Evolutionary conservation across 2,329 filamentous ascomycete species (phyloP).

Genomic region (Graphilbum sp.): DNA sequence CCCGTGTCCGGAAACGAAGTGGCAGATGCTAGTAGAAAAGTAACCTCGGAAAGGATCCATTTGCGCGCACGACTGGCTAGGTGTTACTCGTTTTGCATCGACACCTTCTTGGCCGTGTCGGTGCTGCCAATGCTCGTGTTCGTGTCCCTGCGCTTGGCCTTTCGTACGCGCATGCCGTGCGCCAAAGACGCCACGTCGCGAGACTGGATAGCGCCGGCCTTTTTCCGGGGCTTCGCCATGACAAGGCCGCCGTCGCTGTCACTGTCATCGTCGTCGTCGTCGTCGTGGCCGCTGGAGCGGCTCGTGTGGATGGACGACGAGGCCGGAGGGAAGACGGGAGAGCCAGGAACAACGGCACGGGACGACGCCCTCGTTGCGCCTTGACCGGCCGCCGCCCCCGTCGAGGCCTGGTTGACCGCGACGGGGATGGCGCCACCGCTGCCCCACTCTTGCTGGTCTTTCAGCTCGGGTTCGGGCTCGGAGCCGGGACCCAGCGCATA

Average conservation of each 20-base stretch:
- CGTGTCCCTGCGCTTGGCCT: constrained; percentile 35
- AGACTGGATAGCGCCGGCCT: constrained; percentile 13
- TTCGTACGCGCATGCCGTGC: constrained; percentile 13
- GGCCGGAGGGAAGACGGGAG: background rate
- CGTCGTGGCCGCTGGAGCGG: background rate
- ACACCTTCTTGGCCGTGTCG: constrained; percentile 45
- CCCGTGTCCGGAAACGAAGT: too few relatives aligned
- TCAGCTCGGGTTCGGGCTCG: constrained; percentile 15
- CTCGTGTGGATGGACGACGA: constrained; percentile 7
- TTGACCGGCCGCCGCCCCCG: too few relatives aligned
- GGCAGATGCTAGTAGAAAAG: too few relatives aligned
- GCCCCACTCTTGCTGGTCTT: constrained; percentile 11
- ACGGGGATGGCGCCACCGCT: constrained; percentile 13
- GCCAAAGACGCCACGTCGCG: constrained; percentile 8
- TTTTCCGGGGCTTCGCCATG: constrained; percentile 35
- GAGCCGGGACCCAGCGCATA: constrained; percentile 29
- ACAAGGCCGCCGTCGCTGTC: constrained; percentile 38
- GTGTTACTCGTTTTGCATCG: background rate
- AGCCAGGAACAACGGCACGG: background rate
- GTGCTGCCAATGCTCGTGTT: constrained; percentile 45
- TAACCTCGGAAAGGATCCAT: too few relatives aligned
- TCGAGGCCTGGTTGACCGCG: constrained; percentile 8
- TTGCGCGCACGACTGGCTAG: background rate
- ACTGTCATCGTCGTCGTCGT: constrained; percentile 31
- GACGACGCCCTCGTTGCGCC: background rate